phyloP scores from a whole-genome alignment of 306 rosid species.

The Chamaecrista fasciculata region DNA sequence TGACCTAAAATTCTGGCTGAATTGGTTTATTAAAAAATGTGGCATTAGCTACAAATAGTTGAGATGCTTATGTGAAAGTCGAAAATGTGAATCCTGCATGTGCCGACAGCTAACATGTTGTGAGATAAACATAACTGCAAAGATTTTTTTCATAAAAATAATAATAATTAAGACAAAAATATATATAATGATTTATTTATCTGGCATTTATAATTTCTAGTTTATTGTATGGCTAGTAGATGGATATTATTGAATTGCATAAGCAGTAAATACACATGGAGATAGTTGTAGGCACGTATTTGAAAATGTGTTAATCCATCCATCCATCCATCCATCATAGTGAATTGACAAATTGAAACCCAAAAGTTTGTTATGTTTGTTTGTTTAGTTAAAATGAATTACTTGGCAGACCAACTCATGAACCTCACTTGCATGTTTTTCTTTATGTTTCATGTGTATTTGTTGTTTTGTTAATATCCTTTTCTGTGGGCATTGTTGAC shows the following conservation, averaged over 20 bases:
- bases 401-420: neutral
- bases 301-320: neutral
- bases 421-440: neutral
- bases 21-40: neutral
- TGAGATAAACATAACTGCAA: neutral
- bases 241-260: neutral
- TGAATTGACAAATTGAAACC: neutral
- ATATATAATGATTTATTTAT: neutral
- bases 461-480: neutral
- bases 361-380: neutral
- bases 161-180: neutral
- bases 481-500: slow-evolving; percentile 21
- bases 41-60: neutral
- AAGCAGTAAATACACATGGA: neutral
- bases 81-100: neutral
- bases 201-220: neutral
- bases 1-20: slow-evolving; percentile 8
- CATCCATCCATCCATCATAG: neutral
- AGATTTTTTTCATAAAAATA: neutral
- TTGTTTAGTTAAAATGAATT: neutral
- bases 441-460: neutral
- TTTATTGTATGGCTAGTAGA: neutral
- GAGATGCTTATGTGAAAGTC: neutral
- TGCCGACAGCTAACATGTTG: neutral
- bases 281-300: neutral